Conservation (phyloP, 108 stramenopile genomes). For the Pseudonitzschia multistriata region DNA sequence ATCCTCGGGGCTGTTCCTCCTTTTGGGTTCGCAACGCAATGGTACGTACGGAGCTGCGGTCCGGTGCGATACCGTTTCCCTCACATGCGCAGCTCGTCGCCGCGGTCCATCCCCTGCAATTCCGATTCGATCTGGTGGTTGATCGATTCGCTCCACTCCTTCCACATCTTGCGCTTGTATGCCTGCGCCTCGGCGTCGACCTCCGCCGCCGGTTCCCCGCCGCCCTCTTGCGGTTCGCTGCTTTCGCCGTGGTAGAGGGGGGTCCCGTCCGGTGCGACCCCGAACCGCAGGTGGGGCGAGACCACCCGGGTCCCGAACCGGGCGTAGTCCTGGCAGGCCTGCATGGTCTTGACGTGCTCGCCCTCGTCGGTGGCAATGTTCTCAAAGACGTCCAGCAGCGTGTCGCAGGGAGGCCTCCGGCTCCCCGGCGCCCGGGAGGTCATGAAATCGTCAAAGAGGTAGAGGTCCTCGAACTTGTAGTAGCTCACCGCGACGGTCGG, state of each 20-base stretch:
- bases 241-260: too few relatives aligned
- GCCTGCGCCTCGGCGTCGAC: not conserved
- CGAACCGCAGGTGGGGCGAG: slow-evolving; percentile 3
- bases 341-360: slow-evolving; percentile 64
- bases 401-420: slow-evolving; percentile 59
- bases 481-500: slow-evolving; percentile 68
- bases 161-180: slow-evolving; percentile 2
- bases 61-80: too few relatives aligned
- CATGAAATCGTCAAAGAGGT: slow-evolving; percentile 75
- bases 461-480: slow-evolving; percentile 72
- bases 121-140: not conserved
- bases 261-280: not conserved
- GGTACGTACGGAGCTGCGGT: too few relatives aligned
- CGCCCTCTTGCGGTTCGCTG: too few relatives aligned
- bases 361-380: slow-evolving; percentile 83
- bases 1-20: too few relatives aligned
- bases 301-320: slow-evolving; percentile 10
- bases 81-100: too few relatives aligned
- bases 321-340: slow-evolving; percentile 28
- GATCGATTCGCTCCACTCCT: slow-evolving; percentile 10
- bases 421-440: slow-evolving; percentile 5
- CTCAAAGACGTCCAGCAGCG: slow-evolving; percentile 81
- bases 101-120: too few relatives aligned
- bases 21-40: too few relatives aligned
- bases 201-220: too few relatives aligned